Conservation (phyloP, 1,284 basidiomycete genomes). For the Cryptococcus jaspeensis region DNA sequence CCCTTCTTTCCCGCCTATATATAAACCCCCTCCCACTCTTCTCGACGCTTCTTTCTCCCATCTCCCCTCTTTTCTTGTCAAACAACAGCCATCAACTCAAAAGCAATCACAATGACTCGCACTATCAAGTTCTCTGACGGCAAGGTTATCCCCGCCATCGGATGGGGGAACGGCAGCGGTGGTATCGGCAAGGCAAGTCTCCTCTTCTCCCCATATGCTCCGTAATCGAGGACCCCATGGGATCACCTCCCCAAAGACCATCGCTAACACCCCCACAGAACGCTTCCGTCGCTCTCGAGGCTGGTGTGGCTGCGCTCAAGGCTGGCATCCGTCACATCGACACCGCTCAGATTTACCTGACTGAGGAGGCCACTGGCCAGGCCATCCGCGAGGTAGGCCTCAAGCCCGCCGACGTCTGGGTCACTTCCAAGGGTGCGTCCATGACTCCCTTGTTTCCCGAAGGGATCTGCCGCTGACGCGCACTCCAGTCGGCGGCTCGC, state of each 20-base stretch:
- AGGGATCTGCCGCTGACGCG: no score
- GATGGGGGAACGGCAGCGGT: conserved; percentile 23
- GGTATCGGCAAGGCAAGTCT: background rate
- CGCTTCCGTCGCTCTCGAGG: conserved; percentile 3
- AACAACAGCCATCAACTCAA: background rate
- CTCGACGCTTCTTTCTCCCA: background rate
- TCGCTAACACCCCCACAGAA: background rate
- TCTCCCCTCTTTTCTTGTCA: background rate
- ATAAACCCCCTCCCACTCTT: background rate
- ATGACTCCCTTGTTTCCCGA: no score
- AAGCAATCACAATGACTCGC: conserved; percentile 14
- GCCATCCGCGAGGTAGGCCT: conserved; percentile 52
- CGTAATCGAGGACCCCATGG: no score
- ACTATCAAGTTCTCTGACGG: conserved; percentile 38
- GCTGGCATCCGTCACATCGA: conserved; percentile 48
- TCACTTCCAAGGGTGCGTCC: conserved; percentile 56
- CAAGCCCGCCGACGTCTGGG: conserved; percentile 53
- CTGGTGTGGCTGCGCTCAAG: conserved; percentile 30
- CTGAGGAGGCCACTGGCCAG: conserved; percentile 51
- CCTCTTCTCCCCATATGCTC: no score
- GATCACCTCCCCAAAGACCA: no score
- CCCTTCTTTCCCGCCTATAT: background rate
- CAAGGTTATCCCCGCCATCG: conserved; percentile 38
- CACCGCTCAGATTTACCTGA: conserved; percentile 45
- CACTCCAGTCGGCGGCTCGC: conserved; percentile 3